A percentile compares a stretch with the other conserved stretches of the same genome.
Evolutionary conservation across 257 asterid species (phyloP).

Genomic region (Solanum chiquidenum): DNA sequence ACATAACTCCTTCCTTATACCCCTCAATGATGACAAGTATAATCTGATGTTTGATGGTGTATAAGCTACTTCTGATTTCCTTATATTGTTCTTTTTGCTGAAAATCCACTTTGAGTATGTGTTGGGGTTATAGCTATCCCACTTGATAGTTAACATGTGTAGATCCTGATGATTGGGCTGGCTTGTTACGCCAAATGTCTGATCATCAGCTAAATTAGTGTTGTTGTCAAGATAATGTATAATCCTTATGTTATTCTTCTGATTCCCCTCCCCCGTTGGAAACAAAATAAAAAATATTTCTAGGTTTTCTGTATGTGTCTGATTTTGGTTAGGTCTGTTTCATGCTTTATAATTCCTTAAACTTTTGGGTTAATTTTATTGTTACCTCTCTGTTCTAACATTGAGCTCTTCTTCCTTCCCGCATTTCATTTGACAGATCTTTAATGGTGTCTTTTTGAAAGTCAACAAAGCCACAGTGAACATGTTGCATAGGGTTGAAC

Average conservation of each 20-base stretch:
- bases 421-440: slow-evolving; percentile 19
- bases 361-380: not conserved
- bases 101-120: not conserved
- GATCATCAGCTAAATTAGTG: not conserved
- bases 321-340: not conserved
- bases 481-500: slow-evolving; percentile 57
- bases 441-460: slow-evolving; percentile 52
- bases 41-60: not conserved
- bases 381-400: not conserved
- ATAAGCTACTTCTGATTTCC: not conserved
- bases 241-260: not conserved
- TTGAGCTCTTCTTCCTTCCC: not conserved
- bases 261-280: not conserved
- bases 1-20: not conserved
- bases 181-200: not conserved
- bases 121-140: not conserved
- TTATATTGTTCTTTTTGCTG: not conserved
- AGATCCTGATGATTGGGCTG: not conserved
- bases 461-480: slow-evolving; percentile 48
- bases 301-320: not conserved
- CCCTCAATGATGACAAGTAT: not conserved
- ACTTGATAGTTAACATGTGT: not conserved
- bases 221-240: not conserved
- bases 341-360: not conserved
- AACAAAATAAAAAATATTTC: not conserved